Base-by-base conservation (phyloP, 2,329 filamentous ascomycete species). In the Esteya vermicola region DNA sequence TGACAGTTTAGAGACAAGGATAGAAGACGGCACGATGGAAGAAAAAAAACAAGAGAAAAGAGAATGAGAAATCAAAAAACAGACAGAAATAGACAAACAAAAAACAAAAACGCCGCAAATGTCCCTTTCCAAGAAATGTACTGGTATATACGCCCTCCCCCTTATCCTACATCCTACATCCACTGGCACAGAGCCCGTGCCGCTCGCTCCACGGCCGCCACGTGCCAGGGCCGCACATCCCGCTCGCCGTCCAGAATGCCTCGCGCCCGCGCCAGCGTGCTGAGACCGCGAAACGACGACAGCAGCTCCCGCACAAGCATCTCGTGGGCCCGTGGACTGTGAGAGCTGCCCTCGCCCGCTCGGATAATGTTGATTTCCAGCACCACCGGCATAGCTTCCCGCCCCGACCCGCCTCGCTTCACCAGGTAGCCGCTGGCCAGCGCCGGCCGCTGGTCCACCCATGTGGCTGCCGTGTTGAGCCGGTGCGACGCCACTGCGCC, bases 161-260 rank as follows among this genome's bases (percentile, higher is more conserved):
- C 31, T 13, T 18, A 25, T 10, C 35, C 28, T n/a, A 27, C 7
- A 3, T 20, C 8, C 69, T 61, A 84, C 67, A 80, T 70, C 51
- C 78, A 57, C 51, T 73, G 62, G 55, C 76, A 75, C 52, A 89
- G 57, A 18, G 70, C 78, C 53, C 72, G 65, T 4, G 77, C 75
- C 3, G 72, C 80, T 58, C 79, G 80, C 57, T 81, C 70, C 3
- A 77, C 81, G 16, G 73, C 78, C 12, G 75, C 78, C 44, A 89
- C 63, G 63, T 89, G 84, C 80, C 83, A 85, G 16, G 84, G 84
- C 50, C 81, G 62, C n/a, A 76, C 67, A 51, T 78, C 75, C 36
- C 61, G 66, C 40, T 75, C 63, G 44, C 66, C 57, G 50, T 75
- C 68, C 51, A 76, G 62, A 51, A 78, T 62, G 1, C 75, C 81